These are phyloP conservation scores for Scutellaria minor DNA, from an alignment of 257 asterid species.

Conservation along the genomic window DNA sequence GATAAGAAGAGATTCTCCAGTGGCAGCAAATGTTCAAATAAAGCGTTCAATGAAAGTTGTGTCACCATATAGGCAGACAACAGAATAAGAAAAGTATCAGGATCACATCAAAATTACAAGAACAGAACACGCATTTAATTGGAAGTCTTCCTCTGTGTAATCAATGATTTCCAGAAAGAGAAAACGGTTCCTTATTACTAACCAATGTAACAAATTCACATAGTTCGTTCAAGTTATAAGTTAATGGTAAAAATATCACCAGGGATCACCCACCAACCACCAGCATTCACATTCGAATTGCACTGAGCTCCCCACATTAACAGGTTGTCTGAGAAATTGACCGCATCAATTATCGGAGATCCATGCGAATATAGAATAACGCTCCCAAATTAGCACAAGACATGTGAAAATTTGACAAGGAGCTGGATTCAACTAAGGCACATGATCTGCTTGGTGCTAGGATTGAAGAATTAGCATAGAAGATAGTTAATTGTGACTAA, in stretches of 20 bases:
- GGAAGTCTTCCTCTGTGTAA: neutral
- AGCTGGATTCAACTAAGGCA: constrained; percentile 13
- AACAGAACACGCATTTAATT: neutral
- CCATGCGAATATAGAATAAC: neutral
- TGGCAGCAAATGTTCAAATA: constrained; percentile 14
- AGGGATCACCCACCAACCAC: constrained; percentile 15
- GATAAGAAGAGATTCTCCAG: neutral
- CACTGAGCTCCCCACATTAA: constrained; percentile 15
- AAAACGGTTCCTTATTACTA: neutral
- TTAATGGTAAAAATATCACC: constrained; percentile 4
- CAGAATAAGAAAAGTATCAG: neutral
- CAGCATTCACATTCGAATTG: constrained; percentile 12
- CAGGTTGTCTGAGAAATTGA: neutral
- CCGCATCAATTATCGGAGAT: neutral
- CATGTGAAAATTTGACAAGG: neutral
- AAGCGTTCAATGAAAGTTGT: constrained; percentile 6
- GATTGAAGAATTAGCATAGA: neutral
- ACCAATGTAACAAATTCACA: constrained; percentile 16
- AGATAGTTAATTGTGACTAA: neutral
- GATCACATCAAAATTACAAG: neutral
- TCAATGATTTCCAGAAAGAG: constrained; percentile 8
- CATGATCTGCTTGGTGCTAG: constrained; percentile 14
- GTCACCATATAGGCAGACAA: neutral
- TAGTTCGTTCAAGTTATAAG: neutral
- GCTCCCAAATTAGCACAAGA: neutral